These are phyloP conservation scores for Mycena crocata DNA, from an alignment of 768 basidiomycete genomes.

Conservation along the genomic window DNA sequence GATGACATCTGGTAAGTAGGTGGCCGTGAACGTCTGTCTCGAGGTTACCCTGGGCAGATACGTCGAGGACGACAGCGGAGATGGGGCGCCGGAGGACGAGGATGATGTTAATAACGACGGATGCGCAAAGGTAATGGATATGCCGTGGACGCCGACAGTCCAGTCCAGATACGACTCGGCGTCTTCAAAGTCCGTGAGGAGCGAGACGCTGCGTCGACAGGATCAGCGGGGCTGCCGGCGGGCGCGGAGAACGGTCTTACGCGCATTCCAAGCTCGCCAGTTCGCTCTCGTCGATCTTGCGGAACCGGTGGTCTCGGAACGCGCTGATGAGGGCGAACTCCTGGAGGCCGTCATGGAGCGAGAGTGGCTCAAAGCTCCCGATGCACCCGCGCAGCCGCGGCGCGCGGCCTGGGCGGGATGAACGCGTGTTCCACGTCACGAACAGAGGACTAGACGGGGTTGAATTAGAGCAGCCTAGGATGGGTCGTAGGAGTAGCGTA, in stretches of 20 bases:
- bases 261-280: conserved; percentile 86
- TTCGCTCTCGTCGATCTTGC: conserved; percentile 80
- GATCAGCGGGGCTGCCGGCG: conserved; percentile 2
- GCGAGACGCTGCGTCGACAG: conserved; percentile 73
- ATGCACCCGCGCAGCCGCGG: conserved; percentile 91
- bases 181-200: conserved; percentile 94
- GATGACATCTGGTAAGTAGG: conserved; percentile 94
- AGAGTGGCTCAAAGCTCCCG: conserved; percentile 87
- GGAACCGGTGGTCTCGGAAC: conserved; percentile 89
- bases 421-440: conserved; percentile 93
- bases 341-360: conserved; percentile 79
- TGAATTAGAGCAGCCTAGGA: background rate
- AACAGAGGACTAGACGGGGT: conserved; percentile 80
- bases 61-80: conserved; percentile 75
- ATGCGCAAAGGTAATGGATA: conserved; percentile 88
- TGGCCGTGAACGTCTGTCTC: conserved; percentile 80
- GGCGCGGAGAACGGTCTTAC: conserved; percentile 59
- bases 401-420: conserved; percentile 67
- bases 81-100: conserved; percentile 72
- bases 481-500: conserved; percentile 48
- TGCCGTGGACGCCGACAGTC: conserved; percentile 93
- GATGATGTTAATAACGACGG: conserved; percentile 67
- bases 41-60: conserved; percentile 63
- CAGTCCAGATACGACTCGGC: conserved; percentile 90
- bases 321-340: conserved; percentile 96